Evolutionary conservation across 164 flowering plant genomes (phyloP).

Genomic region (Santalum album): DNA sequence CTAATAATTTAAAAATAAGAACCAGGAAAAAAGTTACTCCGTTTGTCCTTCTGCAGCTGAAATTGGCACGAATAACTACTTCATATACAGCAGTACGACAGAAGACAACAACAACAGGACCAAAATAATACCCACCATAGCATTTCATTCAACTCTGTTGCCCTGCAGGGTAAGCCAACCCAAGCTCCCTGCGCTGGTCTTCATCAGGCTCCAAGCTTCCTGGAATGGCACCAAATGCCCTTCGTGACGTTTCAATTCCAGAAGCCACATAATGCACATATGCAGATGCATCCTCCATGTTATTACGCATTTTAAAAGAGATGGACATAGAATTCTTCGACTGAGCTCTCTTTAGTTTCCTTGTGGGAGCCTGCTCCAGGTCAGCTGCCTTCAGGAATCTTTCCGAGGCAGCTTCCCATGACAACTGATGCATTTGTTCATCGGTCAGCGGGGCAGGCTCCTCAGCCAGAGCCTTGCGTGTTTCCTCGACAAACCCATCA

Average conservation of each 20-base stretch:
- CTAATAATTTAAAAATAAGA: too few species aligned
- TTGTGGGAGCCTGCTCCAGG: conserved; percentile 26
- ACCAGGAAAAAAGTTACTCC: too few species aligned
- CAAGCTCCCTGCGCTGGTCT: conserved; percentile 65
- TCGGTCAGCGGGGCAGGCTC: conserved; percentile 54
- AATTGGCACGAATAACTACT: too few species aligned
- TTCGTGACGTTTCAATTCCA: conserved; percentile 51
- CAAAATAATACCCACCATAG: too few species aligned
- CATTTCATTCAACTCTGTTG: conserved; percentile 3
- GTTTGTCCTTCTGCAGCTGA: too few species aligned
- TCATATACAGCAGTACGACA: too few species aligned
- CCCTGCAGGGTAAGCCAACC: conserved; percentile 30
- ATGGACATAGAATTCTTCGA: conserved; percentile 42
- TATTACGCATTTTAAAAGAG: conserved; percentile 35
- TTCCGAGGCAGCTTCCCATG: conserved; percentile 93
- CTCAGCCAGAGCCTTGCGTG: conserved; percentile 43
- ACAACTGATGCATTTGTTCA: conserved; percentile 57
- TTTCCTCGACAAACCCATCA: conserved; percentile 46
- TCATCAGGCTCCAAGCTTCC: conserved; percentile 69
- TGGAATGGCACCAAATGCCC: conserved; percentile 67
- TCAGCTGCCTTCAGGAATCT: conserved; percentile 53
- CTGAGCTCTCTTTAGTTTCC: conserved; percentile 7
- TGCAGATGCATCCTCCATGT: conserved; percentile 69
- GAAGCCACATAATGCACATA: conserved; percentile 48
- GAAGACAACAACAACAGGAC: too few species aligned